Evolutionary conservation across 1,284 basidiomycete species (phyloP).

Genomic region (Ceratobasidium sp.): DNA sequence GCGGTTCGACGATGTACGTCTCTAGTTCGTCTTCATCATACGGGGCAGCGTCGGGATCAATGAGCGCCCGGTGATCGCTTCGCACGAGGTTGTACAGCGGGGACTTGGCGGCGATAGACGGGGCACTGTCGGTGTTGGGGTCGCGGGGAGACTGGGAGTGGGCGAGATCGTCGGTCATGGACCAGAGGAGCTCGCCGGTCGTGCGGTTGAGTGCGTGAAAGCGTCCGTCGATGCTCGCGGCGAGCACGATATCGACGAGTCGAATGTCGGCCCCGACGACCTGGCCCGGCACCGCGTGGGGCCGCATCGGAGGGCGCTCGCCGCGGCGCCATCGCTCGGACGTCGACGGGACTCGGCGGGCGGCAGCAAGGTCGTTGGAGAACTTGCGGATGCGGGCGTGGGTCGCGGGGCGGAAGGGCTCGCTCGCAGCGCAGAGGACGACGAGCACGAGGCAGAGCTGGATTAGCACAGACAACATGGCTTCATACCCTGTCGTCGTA

Average conservation of each 20-base stretch:
- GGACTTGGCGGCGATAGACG: conserved; percentile 57
- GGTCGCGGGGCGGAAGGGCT: conserved; percentile 24
- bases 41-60: conserved; percentile 66
- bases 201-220: conserved; percentile 87
- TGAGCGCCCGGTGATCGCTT: conserved; percentile 66
- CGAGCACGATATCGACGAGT: conserved; percentile 79
- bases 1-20: conserved; percentile 90
- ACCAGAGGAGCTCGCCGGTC: conserved; percentile 81
- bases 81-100: conserved; percentile 70
- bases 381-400: conserved; percentile 35
- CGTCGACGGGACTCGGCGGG: conserved; percentile 3
- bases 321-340: conserved; percentile 16
- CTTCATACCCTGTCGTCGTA: conserved; percentile 28
- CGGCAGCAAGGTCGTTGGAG: conserved; percentile 25
- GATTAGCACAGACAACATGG: conserved; percentile 38
- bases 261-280: conserved; percentile 60
- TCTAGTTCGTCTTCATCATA: conserved; percentile 68
- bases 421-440: conserved; percentile 25
- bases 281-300: conserved; percentile 5
- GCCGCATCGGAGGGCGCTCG: conserved; percentile 7
- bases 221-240: conserved; percentile 90
- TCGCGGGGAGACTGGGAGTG: conserved; percentile 51
- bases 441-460: conserved; percentile 22
- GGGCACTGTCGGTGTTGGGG: conserved; percentile 55
- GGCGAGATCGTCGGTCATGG: conserved; percentile 70